Conservation (phyloP, 371 early-diverging fungal species). For the Zychaea mexicana region DNA sequence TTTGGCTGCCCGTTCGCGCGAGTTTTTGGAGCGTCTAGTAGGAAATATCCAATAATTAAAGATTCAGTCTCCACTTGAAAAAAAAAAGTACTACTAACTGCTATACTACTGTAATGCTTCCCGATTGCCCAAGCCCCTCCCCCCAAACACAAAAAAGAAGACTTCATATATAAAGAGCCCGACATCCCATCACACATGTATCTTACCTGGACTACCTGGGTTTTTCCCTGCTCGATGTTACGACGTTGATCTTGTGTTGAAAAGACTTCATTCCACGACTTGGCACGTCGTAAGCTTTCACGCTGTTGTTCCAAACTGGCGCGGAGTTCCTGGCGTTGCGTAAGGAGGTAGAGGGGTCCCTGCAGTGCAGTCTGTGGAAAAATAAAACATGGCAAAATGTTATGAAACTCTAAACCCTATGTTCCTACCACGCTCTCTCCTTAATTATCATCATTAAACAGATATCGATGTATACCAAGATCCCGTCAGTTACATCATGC, state of each 20-base stretch:
- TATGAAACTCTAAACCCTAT: neutral
- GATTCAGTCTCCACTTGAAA: slow-evolving; percentile 14
- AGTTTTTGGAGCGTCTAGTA: slow-evolving; percentile 40
- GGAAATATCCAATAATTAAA: neutral
- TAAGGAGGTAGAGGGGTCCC: slow-evolving; percentile 30
- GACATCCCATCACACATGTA: neutral
- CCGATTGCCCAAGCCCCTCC: neutral
- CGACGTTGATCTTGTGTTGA: slow-evolving; percentile 31
- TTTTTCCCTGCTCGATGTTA: slow-evolving; percentile 28
- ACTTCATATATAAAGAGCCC: neutral
- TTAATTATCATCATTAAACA: neutral
- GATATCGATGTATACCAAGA: slow-evolving; percentile 26
- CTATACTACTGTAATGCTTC: neutral
- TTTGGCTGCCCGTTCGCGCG: slow-evolving; percentile 35
- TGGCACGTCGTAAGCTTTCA: slow-evolving; percentile 27
- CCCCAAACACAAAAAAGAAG: neutral
- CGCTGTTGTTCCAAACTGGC: slow-evolving; percentile 34
- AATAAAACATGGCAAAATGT: neutral
- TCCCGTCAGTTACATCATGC: slow-evolving; percentile 31
- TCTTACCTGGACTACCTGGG: slow-evolving; percentile 35
- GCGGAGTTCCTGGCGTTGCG: slow-evolving; percentile 20
- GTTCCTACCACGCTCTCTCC: neutral
- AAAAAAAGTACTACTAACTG: too few relatives aligned
- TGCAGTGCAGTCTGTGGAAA: slow-evolving; percentile 35
- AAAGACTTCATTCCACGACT: slow-evolving; percentile 38